Conservation (phyloP, 257 asterid genomes). For the Paulownia fortunei region DNA sequence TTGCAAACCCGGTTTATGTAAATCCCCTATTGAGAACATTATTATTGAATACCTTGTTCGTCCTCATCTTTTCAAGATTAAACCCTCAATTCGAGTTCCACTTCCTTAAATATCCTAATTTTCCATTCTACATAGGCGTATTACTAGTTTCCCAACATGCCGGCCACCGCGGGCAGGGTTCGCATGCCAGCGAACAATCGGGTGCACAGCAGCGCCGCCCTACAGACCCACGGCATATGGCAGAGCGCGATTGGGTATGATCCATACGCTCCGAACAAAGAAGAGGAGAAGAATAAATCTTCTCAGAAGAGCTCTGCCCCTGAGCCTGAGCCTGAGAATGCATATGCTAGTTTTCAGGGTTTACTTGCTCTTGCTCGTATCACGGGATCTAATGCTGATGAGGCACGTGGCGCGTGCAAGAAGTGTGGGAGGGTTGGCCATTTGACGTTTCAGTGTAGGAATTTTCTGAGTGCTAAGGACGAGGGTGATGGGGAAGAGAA, state of each 20-base stretch:
- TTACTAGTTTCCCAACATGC: slow-evolving; percentile 57
- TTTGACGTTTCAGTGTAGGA: slow-evolving; percentile 90
- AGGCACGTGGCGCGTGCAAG: slow-evolving; percentile 89
- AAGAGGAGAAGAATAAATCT: slow-evolving; percentile 53
- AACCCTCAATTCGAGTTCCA: slow-evolving; percentile 3
- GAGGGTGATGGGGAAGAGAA: slow-evolving; percentile 51
- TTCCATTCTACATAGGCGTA: background rate
- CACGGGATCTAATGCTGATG: slow-evolving; percentile 88
- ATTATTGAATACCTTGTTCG: background rate
- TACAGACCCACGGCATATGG: slow-evolving; percentile 99
- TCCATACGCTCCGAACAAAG: slow-evolving; percentile 91
- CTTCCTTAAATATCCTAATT: background rate
- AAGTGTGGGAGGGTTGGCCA: slow-evolving; percentile 97
- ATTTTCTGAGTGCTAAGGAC: slow-evolving; percentile 84
- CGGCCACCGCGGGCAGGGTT: slow-evolving; percentile 99
- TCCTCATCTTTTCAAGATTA: background rate
- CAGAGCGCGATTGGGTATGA: slow-evolving; percentile 99
- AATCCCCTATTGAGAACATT: background rate
- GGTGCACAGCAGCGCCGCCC: slow-evolving; percentile 98
- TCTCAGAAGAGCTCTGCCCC: slow-evolving; percentile 46
- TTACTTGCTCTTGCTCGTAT: slow-evolving; percentile 88
- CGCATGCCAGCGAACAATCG: slow-evolving; percentile 99
- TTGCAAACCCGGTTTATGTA: background rate
- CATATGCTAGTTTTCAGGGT: slow-evolving; percentile 89
- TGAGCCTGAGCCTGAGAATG: slow-evolving; percentile 81